Evolutionary conservation across 2,329 filamentous ascomycete species (phyloP).

Genomic region (Xylariales sp.): DNA sequence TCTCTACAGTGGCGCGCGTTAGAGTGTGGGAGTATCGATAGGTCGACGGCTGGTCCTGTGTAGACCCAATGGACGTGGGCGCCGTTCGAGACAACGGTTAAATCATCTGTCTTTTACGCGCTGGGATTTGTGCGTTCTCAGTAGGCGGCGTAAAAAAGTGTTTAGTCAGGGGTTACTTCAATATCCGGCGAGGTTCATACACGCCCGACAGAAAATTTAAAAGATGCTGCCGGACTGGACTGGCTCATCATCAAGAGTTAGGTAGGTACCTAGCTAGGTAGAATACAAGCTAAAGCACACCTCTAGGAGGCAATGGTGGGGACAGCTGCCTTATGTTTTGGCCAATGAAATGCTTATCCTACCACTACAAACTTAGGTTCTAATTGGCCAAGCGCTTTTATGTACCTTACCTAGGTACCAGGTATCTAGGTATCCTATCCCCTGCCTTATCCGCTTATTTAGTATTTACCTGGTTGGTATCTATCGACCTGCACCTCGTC

Average conservation of each 20-base stretch:
- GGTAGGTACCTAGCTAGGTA: not conserved
- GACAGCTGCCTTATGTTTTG: not conserved
- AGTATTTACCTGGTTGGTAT: no score
- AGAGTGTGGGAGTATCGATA: conserved; percentile 30
- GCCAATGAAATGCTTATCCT: conserved; percentile 14
- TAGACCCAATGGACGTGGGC: conserved; percentile 47
- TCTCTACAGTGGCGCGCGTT: conserved; percentile 25
- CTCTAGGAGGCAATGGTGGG: conserved; percentile 16
- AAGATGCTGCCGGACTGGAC: conserved; percentile 15
- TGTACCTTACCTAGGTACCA: no score
- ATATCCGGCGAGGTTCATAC: conserved; percentile 18
- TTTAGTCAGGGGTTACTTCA: not conserved
- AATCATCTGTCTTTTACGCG: conserved; percentile 43
- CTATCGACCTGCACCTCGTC: no score
- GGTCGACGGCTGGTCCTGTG: conserved; percentile 44
- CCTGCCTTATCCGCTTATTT: no score
- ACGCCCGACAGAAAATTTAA: conserved; percentile 34
- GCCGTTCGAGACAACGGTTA: conserved; percentile 38
- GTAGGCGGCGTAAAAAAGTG: conserved; percentile 1
- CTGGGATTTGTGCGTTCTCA: conserved; percentile 10
- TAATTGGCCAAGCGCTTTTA: conserved; percentile 7
- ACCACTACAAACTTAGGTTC: not conserved
- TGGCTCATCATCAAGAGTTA: conserved; percentile 11
- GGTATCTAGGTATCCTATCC: no score
- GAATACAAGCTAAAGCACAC: conserved; percentile 24